Conservation (phyloP, 768 basidiomycete genomes). For the Hygrophorus pudorinus region DNA sequence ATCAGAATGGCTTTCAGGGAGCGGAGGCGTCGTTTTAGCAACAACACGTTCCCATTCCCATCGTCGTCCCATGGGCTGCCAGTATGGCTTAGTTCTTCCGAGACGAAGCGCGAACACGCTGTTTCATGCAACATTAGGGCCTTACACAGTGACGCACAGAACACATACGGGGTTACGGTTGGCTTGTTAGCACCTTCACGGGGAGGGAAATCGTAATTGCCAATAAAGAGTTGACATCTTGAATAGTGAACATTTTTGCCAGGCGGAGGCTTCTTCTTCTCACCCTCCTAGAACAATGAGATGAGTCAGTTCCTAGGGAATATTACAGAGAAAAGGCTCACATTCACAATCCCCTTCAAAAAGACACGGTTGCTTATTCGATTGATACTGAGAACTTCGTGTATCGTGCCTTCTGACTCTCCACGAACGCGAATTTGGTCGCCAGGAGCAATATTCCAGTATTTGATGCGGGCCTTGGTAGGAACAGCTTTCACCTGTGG, state of each 20-base stretch:
- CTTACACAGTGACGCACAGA: constrained; percentile 1
- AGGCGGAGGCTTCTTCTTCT: constrained; percentile 21
- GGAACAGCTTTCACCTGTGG: constrained; percentile 43
- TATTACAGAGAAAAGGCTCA: constrained; percentile 10
- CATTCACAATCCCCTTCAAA: constrained; percentile 35
- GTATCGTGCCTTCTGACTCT: constrained; percentile 46
- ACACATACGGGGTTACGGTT: constrained; percentile 36
- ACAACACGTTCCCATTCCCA: constrained; percentile 72
- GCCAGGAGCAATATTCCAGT: constrained; percentile 84
- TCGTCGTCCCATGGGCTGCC: constrained; percentile 41
- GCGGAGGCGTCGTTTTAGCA: constrained; percentile 47
- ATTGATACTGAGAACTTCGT: constrained; percentile 69
- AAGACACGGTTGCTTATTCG: constrained; percentile 59
- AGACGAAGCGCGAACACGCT: constrained; percentile 76
- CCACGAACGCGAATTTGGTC: constrained; percentile 67
- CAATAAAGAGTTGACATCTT: constrained; percentile 69
- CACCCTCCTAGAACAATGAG: constrained; percentile 8
- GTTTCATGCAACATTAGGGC: constrained; percentile 5
- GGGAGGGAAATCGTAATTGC: constrained; percentile 52
- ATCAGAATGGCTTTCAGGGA: constrained; percentile 31
- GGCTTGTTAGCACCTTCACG: constrained; percentile 25
- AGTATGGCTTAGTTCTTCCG: constrained; percentile 48
- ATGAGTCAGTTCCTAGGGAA: neutral
- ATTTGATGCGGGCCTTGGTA: constrained; percentile 63
- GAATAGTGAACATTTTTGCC: constrained; percentile 64